A percentile compares a stretch with the other conserved stretches of the same genome.
These are phyloP conservation scores for Zymoseptoria tritici DNA, from an alignment of 2,329 filamentous ascomycete genomes.

Conservation along the genomic window DNA sequence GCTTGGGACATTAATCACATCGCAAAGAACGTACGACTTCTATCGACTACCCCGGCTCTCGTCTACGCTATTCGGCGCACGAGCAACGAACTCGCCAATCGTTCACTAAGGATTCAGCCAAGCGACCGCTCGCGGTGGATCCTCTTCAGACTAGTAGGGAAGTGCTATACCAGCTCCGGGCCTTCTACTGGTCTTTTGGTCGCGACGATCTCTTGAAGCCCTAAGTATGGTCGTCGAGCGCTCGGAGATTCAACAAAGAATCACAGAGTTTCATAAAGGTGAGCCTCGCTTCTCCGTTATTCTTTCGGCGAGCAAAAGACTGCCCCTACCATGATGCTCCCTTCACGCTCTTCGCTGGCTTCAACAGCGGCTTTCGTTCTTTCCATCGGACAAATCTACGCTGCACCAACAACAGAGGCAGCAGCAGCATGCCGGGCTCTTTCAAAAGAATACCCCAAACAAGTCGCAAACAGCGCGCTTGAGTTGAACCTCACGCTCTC, in stretches of 20 bases:
- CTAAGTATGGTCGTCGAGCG: no score
- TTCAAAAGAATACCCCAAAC: constrained; percentile 5
- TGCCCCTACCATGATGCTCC: background rate
- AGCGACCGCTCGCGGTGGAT: background rate
- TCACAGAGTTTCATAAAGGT: background rate
- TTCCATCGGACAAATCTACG: background rate
- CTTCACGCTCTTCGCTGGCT: background rate
- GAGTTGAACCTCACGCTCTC: constrained; percentile 9
- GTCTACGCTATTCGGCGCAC: background rate
- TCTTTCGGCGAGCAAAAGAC: background rate
- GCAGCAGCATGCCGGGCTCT: constrained; percentile 2
- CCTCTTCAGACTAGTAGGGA: background rate
- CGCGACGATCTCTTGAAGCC: background rate
- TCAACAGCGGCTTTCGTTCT: background rate
- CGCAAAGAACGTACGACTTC: background rate
- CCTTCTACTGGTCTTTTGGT: background rate
- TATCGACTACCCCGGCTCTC: background rate
- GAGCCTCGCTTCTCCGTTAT: background rate
- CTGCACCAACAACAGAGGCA: constrained; percentile 1
- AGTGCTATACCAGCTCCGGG: background rate
- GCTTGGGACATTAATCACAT: background rate
- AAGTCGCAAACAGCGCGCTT: constrained; percentile 10
- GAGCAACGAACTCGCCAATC: background rate
- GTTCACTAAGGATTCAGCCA: background rate
- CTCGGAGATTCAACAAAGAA: background rate